Evolutionary conservation across 345 rosid species (phyloP), one percentile per base, ranked within the genome.

Genomic region (Punica granatum): DNA sequence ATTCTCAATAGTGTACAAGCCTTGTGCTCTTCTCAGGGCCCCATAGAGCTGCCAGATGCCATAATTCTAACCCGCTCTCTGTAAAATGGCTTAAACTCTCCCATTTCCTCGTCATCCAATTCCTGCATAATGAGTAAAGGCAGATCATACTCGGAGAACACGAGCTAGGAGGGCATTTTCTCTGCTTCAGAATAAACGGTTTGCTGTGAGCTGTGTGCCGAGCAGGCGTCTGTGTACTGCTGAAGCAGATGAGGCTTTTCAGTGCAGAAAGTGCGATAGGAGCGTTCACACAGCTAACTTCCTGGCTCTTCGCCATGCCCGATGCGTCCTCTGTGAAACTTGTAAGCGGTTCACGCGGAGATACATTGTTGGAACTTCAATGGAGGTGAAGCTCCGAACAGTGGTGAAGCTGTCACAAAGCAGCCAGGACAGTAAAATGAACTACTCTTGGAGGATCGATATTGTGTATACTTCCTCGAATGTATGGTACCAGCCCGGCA

Each of bases 281-380:
- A 70, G 79, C 81, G 98, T 92, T 26, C 98, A 92, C 33, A 81
- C 77, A 60, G 98, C 96, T 12, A 92, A 92, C 72, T 87, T 92
- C 82, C 72, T 92, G 48, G 94, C 98, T 11, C 79, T 60, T 71
- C 85, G 98, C 73, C 98, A 92, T 48, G 73, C 88, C 28, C 64
- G 98, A 67, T 84, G 94, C 72, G 72, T 92, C 68, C 78, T 92
- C 4, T 92, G 98, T 67, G 73, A 70, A 31, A 31, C 83, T 0
- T 92, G 98, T 62, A 92, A 81, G 43, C 81, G 79, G 49, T 80
- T 81, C 51, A 92, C 94, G 1, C 87, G 73, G 28, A 67, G 82
- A 56, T 89, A 80, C 28, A 81, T 88, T 30, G 67, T 86, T 42
- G 98, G 94, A 53, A 76, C 73, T 18, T 73, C 87, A 3, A 31